A percentile compares a stretch with the other conserved stretches of the same genome.
These are phyloP conservation scores for Lachnum nothofagi DNA, from an alignment of 2,329 filamentous ascomycete genomes.

Conservation along the genomic window DNA sequence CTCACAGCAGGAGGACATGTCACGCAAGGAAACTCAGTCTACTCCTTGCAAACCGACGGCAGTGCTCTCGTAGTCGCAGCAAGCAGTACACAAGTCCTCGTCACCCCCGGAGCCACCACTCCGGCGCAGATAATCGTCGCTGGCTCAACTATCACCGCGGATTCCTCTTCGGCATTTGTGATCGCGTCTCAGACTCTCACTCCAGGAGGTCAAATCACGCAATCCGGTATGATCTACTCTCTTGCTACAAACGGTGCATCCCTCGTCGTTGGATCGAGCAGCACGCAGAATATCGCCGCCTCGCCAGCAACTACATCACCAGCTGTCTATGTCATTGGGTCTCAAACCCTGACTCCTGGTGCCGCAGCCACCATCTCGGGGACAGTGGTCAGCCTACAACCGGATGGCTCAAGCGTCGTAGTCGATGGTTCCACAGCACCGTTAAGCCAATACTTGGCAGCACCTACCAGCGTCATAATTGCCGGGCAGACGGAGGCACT, in stretches of 20 bases:
- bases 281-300: not conserved
- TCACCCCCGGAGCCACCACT: not conserved
- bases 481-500: not conserved
- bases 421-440: not conserved
- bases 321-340: constrained; percentile 1
- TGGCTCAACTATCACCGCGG: not conserved
- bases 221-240: not conserved
- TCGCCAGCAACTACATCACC: not conserved
- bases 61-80: not conserved
- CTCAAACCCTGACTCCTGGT: constrained; percentile 1
- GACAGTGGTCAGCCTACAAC: constrained; percentile 3
- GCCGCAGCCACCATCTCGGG: constrained; percentile 1
- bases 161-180: not conserved
- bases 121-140: not conserved
- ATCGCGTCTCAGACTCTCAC: constrained; percentile 1
- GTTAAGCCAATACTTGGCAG: not conserved
- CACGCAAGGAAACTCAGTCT: not conserved
- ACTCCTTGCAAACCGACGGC: not conserved
- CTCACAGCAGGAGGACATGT: constrained; percentile 2
- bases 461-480: not conserved
- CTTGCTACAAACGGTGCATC: not conserved
- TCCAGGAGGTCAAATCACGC: constrained; percentile 2
- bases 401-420: not conserved
- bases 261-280: not conserved
- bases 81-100: not conserved